phyloP scores from a whole-genome alignment of 441 rosid species.

The Corymbia citriodora region DNA sequence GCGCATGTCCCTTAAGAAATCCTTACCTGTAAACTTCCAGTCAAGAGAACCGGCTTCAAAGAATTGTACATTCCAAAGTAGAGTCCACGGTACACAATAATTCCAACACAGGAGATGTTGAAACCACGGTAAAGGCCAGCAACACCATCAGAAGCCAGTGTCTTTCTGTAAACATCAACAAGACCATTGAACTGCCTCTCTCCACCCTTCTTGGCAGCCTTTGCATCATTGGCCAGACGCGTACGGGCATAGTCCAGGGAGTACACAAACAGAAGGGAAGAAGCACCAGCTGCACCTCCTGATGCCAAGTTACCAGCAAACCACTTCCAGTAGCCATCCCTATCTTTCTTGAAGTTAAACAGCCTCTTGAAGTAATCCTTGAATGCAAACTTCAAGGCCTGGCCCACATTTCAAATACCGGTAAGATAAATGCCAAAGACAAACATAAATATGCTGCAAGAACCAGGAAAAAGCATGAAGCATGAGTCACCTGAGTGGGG shows the following conservation, averaged over 20 bases:
- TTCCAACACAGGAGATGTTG: slow-evolving; percentile 8
- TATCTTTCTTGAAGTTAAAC: slow-evolving; percentile 11
- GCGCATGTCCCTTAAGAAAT: background rate
- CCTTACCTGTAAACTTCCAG: slow-evolving; percentile 3
- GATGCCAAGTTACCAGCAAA: slow-evolving; percentile 15
- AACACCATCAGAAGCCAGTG: slow-evolving; percentile 3
- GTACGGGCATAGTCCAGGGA: slow-evolving; percentile 13
- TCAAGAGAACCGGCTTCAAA: slow-evolving; percentile 12
- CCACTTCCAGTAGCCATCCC: slow-evolving; percentile 14
- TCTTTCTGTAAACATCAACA: slow-evolving; percentile 11
- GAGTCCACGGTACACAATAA: slow-evolving; percentile 5
- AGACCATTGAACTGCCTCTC: slow-evolving; percentile 14
- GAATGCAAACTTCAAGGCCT: slow-evolving; percentile 20
- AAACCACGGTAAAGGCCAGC: slow-evolving; percentile 13
- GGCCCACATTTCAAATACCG: background rate
- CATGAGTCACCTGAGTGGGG: slow-evolving; percentile 1
- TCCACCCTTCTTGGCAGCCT: slow-evolving; percentile 15
- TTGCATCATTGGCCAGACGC: slow-evolving; percentile 10
- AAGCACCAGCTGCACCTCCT: slow-evolving; percentile 9
- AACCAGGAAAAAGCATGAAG: background rate
- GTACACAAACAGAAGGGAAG: slow-evolving; percentile 7
- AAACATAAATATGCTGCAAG: background rate
- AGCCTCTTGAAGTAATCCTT: slow-evolving; percentile 21
- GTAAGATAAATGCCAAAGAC: background rate
- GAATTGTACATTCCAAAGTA: slow-evolving; percentile 14